Evolutionary conservation across 768 basidiomycete species (phyloP).

Genomic region (Thelephora ganbajun): DNA sequence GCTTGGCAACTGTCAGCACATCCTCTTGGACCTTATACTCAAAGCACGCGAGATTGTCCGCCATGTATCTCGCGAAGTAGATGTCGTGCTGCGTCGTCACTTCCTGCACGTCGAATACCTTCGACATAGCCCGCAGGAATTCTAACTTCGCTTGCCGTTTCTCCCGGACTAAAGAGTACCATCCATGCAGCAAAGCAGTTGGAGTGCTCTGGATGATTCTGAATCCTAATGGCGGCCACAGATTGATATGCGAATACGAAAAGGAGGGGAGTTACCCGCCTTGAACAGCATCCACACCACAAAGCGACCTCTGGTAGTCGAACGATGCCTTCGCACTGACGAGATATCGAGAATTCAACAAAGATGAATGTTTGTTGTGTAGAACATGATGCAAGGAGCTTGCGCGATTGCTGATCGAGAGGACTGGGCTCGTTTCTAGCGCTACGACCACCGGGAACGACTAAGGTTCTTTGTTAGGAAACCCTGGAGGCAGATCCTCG

Average conservation of each 20-base stretch:
- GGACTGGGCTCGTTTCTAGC: conserved; percentile 71
- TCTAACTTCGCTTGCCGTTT: conserved; percentile 80
- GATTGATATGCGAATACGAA: not conserved
- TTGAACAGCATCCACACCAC: conserved; percentile 27
- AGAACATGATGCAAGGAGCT: conserved; percentile 67
- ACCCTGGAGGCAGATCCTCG: not conserved
- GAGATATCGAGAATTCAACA: conserved; percentile 76
- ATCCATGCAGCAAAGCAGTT: conserved; percentile 67
- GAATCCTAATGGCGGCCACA: conserved; percentile 32
- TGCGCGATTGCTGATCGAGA: conserved; percentile 55
- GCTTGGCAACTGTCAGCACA: conserved; percentile 71
- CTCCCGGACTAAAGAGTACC: conserved; percentile 87
- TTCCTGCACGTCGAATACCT: conserved; percentile 66
- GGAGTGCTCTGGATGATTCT: conserved; percentile 43
- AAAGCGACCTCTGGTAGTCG: conserved; percentile 61
- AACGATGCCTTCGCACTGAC: conserved; percentile 73
- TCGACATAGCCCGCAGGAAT: conserved; percentile 71
- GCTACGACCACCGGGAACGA: conserved; percentile 88
- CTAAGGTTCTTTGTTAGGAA: conserved; percentile 22
- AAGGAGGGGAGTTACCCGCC: conserved; percentile 24
- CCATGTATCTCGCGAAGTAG: conserved; percentile 82
- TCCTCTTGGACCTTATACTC: conserved; percentile 97
- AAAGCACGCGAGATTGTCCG: conserved; percentile 83
- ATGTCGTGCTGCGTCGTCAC: conserved; percentile 65
- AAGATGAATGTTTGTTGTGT: conserved; percentile 78